Evolutionary conservation across 495 filamentous ascomycete genomes (phyloP).

Genomic region (Aspergillus wentii): DNA sequence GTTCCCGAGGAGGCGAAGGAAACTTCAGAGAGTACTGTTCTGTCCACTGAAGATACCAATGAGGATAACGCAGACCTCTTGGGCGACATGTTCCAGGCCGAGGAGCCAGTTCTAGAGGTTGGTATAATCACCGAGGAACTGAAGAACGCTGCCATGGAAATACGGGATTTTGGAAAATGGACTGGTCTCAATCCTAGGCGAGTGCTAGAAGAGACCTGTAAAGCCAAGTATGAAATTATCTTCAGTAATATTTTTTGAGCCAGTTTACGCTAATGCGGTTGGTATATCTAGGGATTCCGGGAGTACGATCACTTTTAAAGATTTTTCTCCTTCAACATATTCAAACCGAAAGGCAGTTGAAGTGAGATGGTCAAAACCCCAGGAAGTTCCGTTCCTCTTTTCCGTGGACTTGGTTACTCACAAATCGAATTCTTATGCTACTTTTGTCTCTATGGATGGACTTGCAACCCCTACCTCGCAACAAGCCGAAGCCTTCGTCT

Average conservation of each 20-base stretch:
- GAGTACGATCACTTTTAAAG: conserved; percentile 57
- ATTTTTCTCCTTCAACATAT: conserved; percentile 66
- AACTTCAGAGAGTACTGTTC: conserved; percentile 44
- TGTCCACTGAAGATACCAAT: conserved; percentile 48
- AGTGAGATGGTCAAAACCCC: conserved; percentile 75
- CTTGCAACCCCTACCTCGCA: conserved; percentile 69
- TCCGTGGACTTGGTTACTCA: conserved; percentile 34
- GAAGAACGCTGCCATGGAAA: conserved; percentile 36
- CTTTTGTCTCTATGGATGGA: conserved; percentile 64
- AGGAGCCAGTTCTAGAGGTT: conserved; percentile 30
- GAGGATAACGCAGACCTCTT: conserved; percentile 57
- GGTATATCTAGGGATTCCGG: conserved; percentile 52
- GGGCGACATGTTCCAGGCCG: conserved; percentile 62
- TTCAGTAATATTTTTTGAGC: background rate
- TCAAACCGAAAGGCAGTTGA: conserved; percentile 68
- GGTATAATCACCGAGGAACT: conserved; percentile 15
- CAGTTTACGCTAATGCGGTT: conserved; percentile 2
- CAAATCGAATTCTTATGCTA: conserved; percentile 37
- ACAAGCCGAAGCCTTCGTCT: conserved; percentile 84
- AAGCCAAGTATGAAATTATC: conserved; percentile 55
- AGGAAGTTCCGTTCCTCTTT: conserved; percentile 48
- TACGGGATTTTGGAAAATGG: conserved; percentile 82
- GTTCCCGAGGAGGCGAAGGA: conserved; percentile 44
- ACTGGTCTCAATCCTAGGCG: conserved; percentile 64
- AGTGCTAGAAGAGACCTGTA: conserved; percentile 81